Evolutionary conservation across 192 early-diverging fungal genomes (phyloP).

Genomic region (Pecoramyces ruminantium): DNA sequence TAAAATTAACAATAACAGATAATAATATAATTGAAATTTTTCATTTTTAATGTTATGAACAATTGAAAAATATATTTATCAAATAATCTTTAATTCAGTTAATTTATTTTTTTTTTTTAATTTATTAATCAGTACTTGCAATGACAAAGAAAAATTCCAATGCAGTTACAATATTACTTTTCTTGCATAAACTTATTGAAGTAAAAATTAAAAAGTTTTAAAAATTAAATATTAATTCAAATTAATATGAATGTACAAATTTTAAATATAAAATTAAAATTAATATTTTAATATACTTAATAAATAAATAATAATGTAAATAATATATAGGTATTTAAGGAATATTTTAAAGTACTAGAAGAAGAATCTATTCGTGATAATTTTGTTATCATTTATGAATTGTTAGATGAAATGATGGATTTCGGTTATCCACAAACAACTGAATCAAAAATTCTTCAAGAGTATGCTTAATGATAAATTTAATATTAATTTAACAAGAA

Average conservation of each 20-base stretch:
- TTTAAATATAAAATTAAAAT: no score
- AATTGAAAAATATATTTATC: no score
- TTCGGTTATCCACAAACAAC: constrained; percentile 80
- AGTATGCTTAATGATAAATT: constrained; percentile 25
- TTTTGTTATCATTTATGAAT: constrained; percentile 80
- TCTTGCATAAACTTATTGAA: constrained; percentile 82
- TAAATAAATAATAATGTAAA: neutral
- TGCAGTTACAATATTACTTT: constrained; percentile 84
- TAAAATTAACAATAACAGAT: no score
- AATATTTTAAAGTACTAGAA: constrained; percentile 81
- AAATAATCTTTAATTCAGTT: neutral
- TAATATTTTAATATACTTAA: no score
- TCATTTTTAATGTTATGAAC: no score
- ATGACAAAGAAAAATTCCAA: constrained; percentile 96
- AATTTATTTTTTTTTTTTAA: neutral
- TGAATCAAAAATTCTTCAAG: constrained; percentile 71
- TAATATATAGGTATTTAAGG: constrained; percentile 58
- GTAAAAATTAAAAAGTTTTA: constrained; percentile 7
- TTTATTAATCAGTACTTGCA: constrained; percentile 51
- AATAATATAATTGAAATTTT: no score
- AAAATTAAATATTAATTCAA: no score
- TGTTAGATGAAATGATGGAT: constrained; percentile 87
- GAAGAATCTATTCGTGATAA: constrained; percentile 82
- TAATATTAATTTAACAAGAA: no score
- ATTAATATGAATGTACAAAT: neutral